Percentiles rank a stretch among this genome's conserved stretches.
These are phyloP conservation scores for Amylocystis lapponica DNA, from an alignment of 768 basidiomycete genomes.

Conservation along the genomic window DNA sequence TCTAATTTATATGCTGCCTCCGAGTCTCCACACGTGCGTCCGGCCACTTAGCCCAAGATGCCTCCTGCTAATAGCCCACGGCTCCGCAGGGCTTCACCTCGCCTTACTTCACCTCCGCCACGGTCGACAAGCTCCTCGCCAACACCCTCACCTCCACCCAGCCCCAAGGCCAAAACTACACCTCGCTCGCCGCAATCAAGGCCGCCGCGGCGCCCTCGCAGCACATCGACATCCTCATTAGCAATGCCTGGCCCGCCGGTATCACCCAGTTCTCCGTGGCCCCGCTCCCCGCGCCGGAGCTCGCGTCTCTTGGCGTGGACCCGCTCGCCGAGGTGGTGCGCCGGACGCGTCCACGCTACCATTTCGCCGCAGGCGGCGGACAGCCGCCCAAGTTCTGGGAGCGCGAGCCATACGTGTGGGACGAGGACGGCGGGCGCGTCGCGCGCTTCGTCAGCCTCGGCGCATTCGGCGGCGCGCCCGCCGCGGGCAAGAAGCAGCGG, in stretches of 20 bases:
- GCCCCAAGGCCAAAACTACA: slow-evolving; percentile 42
- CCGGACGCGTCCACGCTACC: slow-evolving; percentile 77
- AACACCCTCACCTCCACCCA: slow-evolving; percentile 54
- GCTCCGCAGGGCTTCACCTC: slow-evolving; percentile 64
- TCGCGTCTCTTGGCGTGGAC: slow-evolving; percentile 40
- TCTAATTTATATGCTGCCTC: slow-evolving; percentile 50
- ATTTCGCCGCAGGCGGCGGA: slow-evolving; percentile 67
- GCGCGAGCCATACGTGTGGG: slow-evolving; percentile 87
- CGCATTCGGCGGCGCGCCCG: slow-evolving; percentile 66
- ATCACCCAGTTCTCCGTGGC: slow-evolving; percentile 58
- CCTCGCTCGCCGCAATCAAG: slow-evolving; percentile 64
- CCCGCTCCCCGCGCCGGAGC: slow-evolving; percentile 37
- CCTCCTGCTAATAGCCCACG: neutral
- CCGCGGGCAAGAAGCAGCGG: slow-evolving; percentile 71
- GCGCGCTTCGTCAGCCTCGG: slow-evolving; percentile 85
- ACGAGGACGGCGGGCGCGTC: slow-evolving; percentile 58
- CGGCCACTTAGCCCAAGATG: neutral
- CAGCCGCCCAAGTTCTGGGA: slow-evolving; percentile 87
- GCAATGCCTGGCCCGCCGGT: slow-evolving; percentile 68
- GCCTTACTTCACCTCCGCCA: slow-evolving; percentile 67
- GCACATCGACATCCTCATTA: slow-evolving; percentile 75
- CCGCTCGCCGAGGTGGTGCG: slow-evolving; percentile 62
- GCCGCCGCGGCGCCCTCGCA: slow-evolving; percentile 56
- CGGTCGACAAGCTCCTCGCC: slow-evolving; percentile 64
- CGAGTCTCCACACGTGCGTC: slow-evolving; percentile 59